Evolutionary conservation across 2,329 filamentous ascomycete species (phyloP).

Genomic region (Celoporthe dispersa): DNA sequence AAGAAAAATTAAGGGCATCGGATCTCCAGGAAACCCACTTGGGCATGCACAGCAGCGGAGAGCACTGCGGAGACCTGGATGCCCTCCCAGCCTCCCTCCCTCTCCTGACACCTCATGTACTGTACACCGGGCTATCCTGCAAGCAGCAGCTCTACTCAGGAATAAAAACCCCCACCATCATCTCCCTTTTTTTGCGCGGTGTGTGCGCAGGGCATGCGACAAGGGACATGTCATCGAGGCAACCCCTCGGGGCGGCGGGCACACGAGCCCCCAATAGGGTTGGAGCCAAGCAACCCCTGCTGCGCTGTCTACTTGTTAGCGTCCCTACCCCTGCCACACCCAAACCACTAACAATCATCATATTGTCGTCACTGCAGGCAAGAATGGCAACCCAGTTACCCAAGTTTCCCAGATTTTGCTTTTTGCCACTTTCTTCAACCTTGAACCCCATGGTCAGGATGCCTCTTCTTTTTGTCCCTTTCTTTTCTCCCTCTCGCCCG

Average conservation of each 20-base stretch:
- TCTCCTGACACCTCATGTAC: background rate
- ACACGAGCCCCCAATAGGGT: background rate
- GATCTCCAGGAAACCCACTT: background rate
- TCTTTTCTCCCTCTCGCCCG: too few species aligned
- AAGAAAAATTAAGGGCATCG: background rate
- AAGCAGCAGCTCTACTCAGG: background rate
- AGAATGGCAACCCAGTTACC: background rate
- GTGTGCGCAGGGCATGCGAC: background rate
- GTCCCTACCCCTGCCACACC: background rate
- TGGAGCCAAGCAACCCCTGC: background rate
- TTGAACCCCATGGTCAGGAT: background rate
- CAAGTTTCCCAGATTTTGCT: background rate
- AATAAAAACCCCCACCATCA: background rate
- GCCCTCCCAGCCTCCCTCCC: conserved; percentile 6
- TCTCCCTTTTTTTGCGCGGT: background rate
- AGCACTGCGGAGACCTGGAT: conserved; percentile 1
- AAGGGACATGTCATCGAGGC: background rate
- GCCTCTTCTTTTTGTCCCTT: background rate
- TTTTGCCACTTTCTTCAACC: background rate
- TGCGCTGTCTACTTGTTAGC: background rate
- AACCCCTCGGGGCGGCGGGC: background rate
- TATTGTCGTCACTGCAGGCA: background rate
- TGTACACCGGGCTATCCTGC: background rate
- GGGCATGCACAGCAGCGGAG: conserved; percentile 1
- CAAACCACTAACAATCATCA: background rate